Evolutionary conservation across 1,284 basidiomycete species (phyloP).

Genomic region (Ustilago vetiveriae): DNA sequence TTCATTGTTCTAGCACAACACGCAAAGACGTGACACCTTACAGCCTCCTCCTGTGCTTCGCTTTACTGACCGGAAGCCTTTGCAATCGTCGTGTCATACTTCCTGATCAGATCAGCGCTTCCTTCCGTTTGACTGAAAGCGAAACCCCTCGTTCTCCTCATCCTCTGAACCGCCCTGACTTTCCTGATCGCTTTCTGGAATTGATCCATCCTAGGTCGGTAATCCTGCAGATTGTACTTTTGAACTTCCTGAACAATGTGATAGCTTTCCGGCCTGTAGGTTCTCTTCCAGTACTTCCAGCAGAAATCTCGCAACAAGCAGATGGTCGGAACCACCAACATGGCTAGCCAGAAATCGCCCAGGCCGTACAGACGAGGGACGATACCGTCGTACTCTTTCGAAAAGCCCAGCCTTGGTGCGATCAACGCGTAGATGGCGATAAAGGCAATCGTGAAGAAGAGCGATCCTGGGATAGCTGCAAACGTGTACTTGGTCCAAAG

Average conservation of each 20-base stretch:
- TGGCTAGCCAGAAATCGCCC: constrained; percentile 86
- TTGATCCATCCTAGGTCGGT: constrained; percentile 96
- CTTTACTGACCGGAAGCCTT: constrained; percentile 46
- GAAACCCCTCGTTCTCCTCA: constrained; percentile 64
- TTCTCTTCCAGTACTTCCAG: constrained; percentile 71
- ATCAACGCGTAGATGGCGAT: constrained; percentile 89
- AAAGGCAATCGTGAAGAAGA: constrained; percentile 91
- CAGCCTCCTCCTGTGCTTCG: no score
- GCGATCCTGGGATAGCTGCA: constrained; percentile 85
- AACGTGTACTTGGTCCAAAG: constrained; percentile 99
- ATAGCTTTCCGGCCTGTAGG: constrained; percentile 88
- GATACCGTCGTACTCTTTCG: constrained; percentile 78
- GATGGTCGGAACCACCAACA: constrained; percentile 85
- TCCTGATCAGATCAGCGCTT: constrained; percentile 62
- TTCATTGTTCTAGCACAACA: no score
- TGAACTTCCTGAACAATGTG: constrained; percentile 92
- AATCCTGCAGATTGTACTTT: constrained; percentile 97
- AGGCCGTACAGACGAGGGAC: constrained; percentile 88
- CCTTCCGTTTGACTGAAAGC: constrained; percentile 65
- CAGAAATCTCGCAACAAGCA: constrained; percentile 82
- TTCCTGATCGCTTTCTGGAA: constrained; percentile 68
- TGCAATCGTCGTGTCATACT: constrained; percentile 65
- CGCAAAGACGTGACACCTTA: no score
- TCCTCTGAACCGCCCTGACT: constrained; percentile 64
- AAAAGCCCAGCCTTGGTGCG: constrained; percentile 85